phyloP scores from a whole-genome alignment of 148 eudicot species.

The Cornus suecica region DNA sequence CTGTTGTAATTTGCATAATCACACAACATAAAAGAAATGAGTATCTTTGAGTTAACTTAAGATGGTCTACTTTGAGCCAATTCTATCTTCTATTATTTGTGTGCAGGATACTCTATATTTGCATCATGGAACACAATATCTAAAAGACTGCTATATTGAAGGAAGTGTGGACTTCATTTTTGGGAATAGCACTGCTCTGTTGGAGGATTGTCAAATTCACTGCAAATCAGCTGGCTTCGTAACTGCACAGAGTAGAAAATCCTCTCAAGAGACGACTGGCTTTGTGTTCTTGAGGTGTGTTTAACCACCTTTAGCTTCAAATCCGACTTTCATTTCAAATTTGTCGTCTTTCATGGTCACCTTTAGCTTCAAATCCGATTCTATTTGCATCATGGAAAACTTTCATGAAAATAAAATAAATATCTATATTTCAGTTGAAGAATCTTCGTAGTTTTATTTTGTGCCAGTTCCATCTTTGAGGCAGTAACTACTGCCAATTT shows the following conservation, averaged over 20 bases:
- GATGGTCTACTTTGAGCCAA: neutral
- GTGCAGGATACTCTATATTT: slow-evolving; percentile 86
- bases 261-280: slow-evolving; percentile 93
- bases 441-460: too few relatives aligned
- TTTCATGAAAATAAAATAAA: too few relatives aligned
- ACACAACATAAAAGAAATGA: neutral
- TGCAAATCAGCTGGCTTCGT: slow-evolving; percentile 94
- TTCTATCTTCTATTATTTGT: neutral
- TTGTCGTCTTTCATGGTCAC: too few relatives aligned
- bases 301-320: slow-evolving; percentile 7
- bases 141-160: slow-evolving; percentile 90
- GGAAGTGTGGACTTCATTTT: slow-evolving; percentile 97
- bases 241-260: slow-evolving; percentile 94
- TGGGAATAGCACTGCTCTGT: slow-evolving; percentile 91
- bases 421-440: too few relatives aligned
- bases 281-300: slow-evolving; percentile 88
- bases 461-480: too few relatives aligned
- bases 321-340: neutral
- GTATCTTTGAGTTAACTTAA: neutral
- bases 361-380: too few relatives aligned
- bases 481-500: too few relatives aligned
- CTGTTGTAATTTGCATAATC: neutral
- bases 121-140: slow-evolving; percentile 89
- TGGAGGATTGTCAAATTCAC: slow-evolving; percentile 97
- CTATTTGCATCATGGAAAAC: too few relatives aligned